Evolutionary conservation across 768 basidiomycete genomes (phyloP), one percentile per base, ranked within the genome.

Genomic region (Phaeotremella skinneri): DNA sequence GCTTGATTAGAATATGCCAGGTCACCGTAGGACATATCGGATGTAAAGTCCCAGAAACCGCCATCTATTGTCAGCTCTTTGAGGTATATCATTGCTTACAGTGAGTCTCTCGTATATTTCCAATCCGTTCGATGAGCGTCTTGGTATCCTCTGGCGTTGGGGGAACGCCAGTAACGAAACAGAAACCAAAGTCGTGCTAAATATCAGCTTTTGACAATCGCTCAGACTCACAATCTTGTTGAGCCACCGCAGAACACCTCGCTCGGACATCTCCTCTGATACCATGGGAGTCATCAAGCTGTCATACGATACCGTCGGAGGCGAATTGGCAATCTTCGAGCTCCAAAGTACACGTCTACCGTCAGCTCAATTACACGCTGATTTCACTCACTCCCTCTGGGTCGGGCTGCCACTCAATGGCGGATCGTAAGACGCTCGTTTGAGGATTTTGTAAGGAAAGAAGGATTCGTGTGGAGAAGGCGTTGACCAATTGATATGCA

Each of bases 11-110:
- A 91, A 79, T 99, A 99, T 0, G 94, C 92, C 6, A 91, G 88
- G 75, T 99, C 94, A 13, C 91, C 91, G 68, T 87, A 91, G 17
- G 87, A 85, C 21, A 93, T 81, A 71, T 94, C 86, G 0, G 93
- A 85, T 0, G 91, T 96, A 70, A 98, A 94, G 70, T 97, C 91
- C 93, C 94, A 99, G 78, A 97, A 93, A 57, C 85, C 86, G 31
- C 93, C 94, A 69, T 98, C 91, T 92, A 30, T 41, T 20, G 34
- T 52, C 45, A 49, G 41, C 34, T 29, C 11, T 21, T 6, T 2
- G 14, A 50, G 25, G 5, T 20, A 49, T n/a, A n/a, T n/a, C n/a
- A n/a, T n/a, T n/a, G 57, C 80, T 59, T 55, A 82, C 85, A 87
- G 52, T 87, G 85, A 0, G 94, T 97, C 76, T 94, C 86, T 43